These are phyloP conservation scores for Syzygium aqueum DNA, from an alignment of 345 rosid species.

Conservation along the genomic window DNA sequence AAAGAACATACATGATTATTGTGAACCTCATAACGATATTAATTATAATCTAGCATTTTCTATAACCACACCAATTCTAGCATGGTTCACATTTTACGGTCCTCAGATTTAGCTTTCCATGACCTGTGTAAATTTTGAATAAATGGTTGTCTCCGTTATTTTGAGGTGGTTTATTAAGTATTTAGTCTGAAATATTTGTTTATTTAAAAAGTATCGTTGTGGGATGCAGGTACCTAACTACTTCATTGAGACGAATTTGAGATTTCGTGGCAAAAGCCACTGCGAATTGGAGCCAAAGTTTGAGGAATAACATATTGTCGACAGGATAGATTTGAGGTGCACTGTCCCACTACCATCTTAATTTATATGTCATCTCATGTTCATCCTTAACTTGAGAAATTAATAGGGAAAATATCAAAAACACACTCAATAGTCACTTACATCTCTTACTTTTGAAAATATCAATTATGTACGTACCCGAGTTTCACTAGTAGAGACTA, in stretches of 20 bases:
- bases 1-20: background rate
- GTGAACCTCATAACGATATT: background rate
- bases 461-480: background rate
- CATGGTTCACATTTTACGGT: background rate
- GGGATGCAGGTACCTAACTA: background rate
- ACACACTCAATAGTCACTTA: background rate
- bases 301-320: background rate
- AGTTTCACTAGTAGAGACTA: background rate
- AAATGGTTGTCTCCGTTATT: background rate
- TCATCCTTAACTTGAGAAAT: background rate
- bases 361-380: background rate
- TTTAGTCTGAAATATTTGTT: background rate
- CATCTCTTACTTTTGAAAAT: background rate
- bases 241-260: background rate
- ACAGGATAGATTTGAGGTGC: background rate
- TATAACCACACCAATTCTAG: background rate
- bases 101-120: background rate
- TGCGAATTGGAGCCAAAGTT: background rate
- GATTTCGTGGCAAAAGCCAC: background rate
- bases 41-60: background rate
- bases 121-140: background rate
- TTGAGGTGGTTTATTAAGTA: background rate
- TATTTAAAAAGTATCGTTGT: background rate
- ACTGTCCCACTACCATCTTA: background rate
- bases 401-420: background rate